Conservation (phyloP, 768 basidiomycete genomes). For the Tulasnella sp. region DNA sequence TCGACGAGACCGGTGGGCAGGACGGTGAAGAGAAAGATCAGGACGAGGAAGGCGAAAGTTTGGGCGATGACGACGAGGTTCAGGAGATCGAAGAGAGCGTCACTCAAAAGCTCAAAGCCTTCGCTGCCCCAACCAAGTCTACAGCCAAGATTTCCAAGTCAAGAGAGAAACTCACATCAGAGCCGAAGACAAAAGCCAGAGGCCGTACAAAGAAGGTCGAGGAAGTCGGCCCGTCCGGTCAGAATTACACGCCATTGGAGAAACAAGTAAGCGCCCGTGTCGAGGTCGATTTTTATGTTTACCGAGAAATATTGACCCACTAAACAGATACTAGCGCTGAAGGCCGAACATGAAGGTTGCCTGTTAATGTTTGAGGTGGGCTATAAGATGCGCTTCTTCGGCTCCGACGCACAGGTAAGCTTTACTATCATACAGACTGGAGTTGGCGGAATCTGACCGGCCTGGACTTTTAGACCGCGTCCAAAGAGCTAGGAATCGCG, state of each 20-base stretch:
- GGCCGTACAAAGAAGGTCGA: constrained; percentile 25
- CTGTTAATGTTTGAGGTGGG: constrained; percentile 74
- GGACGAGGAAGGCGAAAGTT: neutral
- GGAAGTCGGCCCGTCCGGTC: constrained; percentile 54
- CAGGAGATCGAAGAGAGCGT: constrained; percentile 3
- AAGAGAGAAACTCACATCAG: neutral
- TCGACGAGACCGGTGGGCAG: constrained; percentile 10
- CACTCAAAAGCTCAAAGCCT: constrained; percentile 10
- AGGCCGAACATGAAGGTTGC: constrained; percentile 18
- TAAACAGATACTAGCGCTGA: constrained; percentile 14
- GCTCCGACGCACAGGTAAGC: constrained; percentile 66
- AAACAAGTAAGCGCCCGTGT: constrained; percentile 39
- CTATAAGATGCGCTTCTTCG: constrained; percentile 74
- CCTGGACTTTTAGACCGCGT: constrained; percentile 42
- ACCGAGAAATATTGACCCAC: neutral
- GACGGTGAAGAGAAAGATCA: neutral
- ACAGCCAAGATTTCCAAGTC: neutral
- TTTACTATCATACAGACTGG: neutral
- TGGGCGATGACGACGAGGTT: constrained; percentile 1
- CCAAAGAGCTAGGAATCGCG: constrained; percentile 67
- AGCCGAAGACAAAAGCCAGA: constrained; percentile 20
- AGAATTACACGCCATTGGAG: constrained; percentile 67
- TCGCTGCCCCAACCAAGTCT: neutral
- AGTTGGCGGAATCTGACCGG: neutral
- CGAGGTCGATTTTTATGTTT: neutral